Conservation (phyloP, 2,329 filamentous ascomycete species). For the Penicillium sp. region DNA sequence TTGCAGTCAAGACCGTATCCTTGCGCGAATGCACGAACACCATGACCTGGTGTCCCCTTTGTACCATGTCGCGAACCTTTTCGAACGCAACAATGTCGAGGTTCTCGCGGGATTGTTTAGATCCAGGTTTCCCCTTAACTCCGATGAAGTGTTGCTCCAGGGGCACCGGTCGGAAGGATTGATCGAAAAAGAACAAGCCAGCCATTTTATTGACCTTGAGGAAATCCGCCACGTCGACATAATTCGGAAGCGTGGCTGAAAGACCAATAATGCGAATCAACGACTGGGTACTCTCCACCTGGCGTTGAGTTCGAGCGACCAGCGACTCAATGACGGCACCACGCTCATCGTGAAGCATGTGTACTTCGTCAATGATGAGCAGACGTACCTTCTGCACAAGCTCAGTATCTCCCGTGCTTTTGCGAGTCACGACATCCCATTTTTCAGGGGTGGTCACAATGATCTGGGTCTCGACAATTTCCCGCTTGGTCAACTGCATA, state of each 20-base stretch:
- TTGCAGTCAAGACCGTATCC: conserved; percentile 87
- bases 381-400: conserved; percentile 95
- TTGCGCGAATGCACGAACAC: conserved; percentile 97
- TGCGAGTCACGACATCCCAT: conserved; percentile 97
- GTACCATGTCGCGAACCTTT: conserved; percentile 92
- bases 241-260: conserved; percentile 94
- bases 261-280: conserved; percentile 95
- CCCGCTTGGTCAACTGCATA: conserved; percentile 96
- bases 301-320: conserved; percentile 89
- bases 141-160: conserved; percentile 97
- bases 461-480: conserved; percentile 94
- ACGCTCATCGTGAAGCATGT: conserved; percentile 98
- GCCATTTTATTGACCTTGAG: conserved; percentile 91
- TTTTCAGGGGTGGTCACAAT: conserved; percentile 99
- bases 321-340: conserved; percentile 95
- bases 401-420: conserved; percentile 95
- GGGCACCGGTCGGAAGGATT: conserved; percentile 92
- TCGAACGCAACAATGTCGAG: conserved; percentile 86
- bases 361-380: conserved; percentile 97
- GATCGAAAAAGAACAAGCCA: conserved; percentile 95
- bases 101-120: conserved; percentile 82
- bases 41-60: conserved; percentile 95
- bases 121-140: conserved; percentile 82
- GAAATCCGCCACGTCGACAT: conserved; percentile 94
- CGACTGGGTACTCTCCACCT: conserved; percentile 97